These are phyloP conservation scores for Albophoma yamanashiensis DNA, from an alignment of 2,329 filamentous ascomycete species.

Conservation along the genomic window DNA sequence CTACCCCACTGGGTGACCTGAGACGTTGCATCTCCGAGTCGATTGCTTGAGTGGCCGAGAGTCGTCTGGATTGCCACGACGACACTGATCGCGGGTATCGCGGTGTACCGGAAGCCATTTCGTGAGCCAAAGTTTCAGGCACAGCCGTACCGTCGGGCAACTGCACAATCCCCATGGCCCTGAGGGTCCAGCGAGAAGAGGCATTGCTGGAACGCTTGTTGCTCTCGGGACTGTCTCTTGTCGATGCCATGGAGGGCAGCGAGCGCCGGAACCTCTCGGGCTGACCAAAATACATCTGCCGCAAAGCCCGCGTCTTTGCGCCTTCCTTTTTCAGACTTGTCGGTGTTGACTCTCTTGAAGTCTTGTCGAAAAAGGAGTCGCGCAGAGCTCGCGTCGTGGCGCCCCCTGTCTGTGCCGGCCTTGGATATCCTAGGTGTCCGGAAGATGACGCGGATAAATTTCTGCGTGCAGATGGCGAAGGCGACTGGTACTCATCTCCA, in stretches of 20 bases:
- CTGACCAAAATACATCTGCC: slow-evolving; percentile 20
- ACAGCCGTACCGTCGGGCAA: slow-evolving; percentile 43
- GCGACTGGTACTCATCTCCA: slow-evolving; percentile 12
- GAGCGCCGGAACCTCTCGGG: slow-evolving; percentile 26
- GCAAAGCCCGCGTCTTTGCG: slow-evolving; percentile 25
- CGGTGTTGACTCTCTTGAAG: not conserved
- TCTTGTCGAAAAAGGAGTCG: slow-evolving; percentile 9
- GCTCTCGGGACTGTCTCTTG: slow-evolving; percentile 14
- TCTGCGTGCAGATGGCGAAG: slow-evolving; percentile 8
- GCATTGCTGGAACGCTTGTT: slow-evolving; percentile 22
- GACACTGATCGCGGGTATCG: slow-evolving; percentile 1
- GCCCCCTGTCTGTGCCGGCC: slow-evolving; percentile 6
- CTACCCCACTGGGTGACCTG: not conserved
- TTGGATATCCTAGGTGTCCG: not conserved
- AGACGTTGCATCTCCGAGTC: slow-evolving; percentile 3
- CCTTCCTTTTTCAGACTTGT: slow-evolving; percentile 9
- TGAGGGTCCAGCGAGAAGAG: slow-evolving; percentile 34
- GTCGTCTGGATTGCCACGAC: not conserved
- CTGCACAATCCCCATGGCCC: slow-evolving; percentile 39
- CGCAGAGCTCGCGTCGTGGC: slow-evolving; percentile 18
- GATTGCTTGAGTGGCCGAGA: not conserved
- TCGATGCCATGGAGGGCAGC: slow-evolving; percentile 21
- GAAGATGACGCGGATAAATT: slow-evolving; percentile 8
- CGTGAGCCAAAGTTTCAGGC: slow-evolving; percentile 37
- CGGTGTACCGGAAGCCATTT: slow-evolving; percentile 16